Base-by-base conservation (phyloP, 2,329 filamentous ascomycete genomes). In the Cyphellophora europaea region DNA sequence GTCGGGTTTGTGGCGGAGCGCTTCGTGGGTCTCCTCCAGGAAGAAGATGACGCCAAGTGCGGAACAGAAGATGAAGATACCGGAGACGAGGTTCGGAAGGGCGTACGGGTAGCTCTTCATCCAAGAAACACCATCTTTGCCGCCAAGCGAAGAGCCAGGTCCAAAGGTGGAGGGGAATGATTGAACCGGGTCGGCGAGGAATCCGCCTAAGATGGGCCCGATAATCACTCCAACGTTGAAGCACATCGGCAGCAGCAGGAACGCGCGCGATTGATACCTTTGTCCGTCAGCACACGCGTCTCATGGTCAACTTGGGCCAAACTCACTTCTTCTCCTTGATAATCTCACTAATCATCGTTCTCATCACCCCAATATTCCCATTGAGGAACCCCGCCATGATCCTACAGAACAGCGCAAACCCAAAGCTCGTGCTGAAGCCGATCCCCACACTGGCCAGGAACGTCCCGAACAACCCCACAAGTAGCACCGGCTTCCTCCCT, bases 401-500 rank as follows among this genome's bases (percentile, higher is more conserved):
- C 5, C 82, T 65, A 62, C 81, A 87, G 30, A 76, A 65, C 1
- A 79, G 69, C 0, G 80, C 80, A 19, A 59, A 50, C 11, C 61
- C 63, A 50, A 86, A 85, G 3, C 66, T 77, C 17, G 63, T 65
- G 3, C 76, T 76, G 47, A 85, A 80, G 0, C 79, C 81, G 50
- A 85, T 82, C 0, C 79, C 80, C 13, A 83, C 50, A 38, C 72
- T 75, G 3, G 77, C 75, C 5, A 82, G 53, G 45, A 68, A 69
- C 0, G 79, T 86, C 0, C 86, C 86, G 2, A 76, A 50, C 17
- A 93, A 59, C 0, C 87, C 86, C 35, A 93, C 75, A 35, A 93
- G 60, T 12, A 94, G 65, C 11, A 91, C 82, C 11, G 70, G 72
- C 58, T 93, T 93, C 32, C 86, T 71, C 1, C 86, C 87, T 38